These are phyloP conservation scores for Casuarina cunninghamiana DNA, from an alignment of 306 rosid species.

Conservation along the genomic window DNA sequence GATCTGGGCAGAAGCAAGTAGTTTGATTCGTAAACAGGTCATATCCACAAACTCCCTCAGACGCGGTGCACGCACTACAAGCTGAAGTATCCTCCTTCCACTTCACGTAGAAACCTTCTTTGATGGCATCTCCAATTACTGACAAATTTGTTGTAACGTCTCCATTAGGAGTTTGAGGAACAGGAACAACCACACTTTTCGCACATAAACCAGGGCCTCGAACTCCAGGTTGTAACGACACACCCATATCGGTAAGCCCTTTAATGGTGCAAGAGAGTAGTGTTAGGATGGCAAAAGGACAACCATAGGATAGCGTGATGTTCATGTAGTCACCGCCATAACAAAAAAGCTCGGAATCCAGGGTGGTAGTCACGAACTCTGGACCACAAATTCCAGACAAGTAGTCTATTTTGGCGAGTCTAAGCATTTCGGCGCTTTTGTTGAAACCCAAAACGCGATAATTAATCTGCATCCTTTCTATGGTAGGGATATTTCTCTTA, in stretches of 20 bases:
- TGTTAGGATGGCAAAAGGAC: too few relatives aligned
- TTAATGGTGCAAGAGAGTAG: too few relatives aligned
- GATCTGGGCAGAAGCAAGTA: constrained; percentile 34
- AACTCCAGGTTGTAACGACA: too few relatives aligned
- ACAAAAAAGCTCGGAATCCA: constrained; percentile 30
- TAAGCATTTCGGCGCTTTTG: constrained; percentile 7
- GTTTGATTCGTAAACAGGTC: constrained; percentile 12
- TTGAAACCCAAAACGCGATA: constrained; percentile 33
- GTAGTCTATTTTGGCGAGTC: constrained; percentile 27
- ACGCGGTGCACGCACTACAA: constrained; percentile 32
- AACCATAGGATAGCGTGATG: constrained; percentile 35
- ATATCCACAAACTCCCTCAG: constrained; percentile 42
- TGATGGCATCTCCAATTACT: constrained; percentile 10
- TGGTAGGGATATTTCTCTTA: not conserved
- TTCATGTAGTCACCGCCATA: constrained; percentile 1
- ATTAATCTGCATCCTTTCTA: constrained; percentile 26
- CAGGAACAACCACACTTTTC: constrained; percentile 29
- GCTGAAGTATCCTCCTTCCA: constrained; percentile 30
- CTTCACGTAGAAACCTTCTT: constrained; percentile 29
- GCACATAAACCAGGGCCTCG: not conserved
- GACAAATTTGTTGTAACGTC: rapidly evolving
- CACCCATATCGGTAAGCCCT: too few relatives aligned
- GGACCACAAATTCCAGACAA: constrained; percentile 28
- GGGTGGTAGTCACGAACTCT: constrained; percentile 25
- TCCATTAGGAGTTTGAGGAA: not conserved